A percentile compares a stretch with the other conserved stretches of the same genome.
phyloP scores from a whole-genome alignment of 371 early-diverging fungal genomes.

The Mucor racemosus region DNA sequence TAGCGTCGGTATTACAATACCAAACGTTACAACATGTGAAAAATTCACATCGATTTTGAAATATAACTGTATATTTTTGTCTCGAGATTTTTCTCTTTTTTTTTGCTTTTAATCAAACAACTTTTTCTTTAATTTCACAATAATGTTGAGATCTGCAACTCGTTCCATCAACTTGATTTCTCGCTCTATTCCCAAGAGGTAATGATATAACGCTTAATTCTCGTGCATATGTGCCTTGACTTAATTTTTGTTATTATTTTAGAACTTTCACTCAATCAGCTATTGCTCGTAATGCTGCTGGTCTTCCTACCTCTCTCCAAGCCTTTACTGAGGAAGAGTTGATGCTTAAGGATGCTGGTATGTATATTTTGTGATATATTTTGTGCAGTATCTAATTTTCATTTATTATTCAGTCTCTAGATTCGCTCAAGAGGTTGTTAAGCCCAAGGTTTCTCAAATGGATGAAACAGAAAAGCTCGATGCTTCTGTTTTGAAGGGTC shows the following conservation, averaged over 20 bases:
- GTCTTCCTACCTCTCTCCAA: conserved; percentile 49
- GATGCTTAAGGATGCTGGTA: conserved; percentile 71
- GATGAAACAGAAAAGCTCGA: conserved; percentile 92
- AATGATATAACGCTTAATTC: not conserved
- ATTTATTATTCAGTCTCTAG: conserved; percentile 38
- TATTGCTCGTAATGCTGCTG: conserved; percentile 41
- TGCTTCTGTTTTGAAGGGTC: conserved; percentile 77
- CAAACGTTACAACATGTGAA: not conserved
- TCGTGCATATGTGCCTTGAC: not conserved
- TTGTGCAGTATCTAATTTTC: not conserved
- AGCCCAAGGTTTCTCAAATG: conserved; percentile 90
- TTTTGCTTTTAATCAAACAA: not conserved
- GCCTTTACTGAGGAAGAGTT: conserved; percentile 75
- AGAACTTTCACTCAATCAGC: conserved; percentile 56
- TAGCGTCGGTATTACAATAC: not conserved
- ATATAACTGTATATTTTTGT: not conserved
- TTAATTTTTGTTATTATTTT: not conserved
- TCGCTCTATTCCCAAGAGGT: conserved; percentile 33
- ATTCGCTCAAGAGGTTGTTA: conserved; percentile 84
- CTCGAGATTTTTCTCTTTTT: not conserved
- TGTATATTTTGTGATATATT: not conserved
- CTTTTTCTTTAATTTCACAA: not conserved
- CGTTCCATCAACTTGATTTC: conserved; percentile 25
- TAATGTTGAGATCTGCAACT: conserved; percentile 29
- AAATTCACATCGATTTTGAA: conserved; percentile 1